Base-by-base conservation (phyloP, 1,284 basidiomycete genomes). In the Fomitopsis schrenkii region DNA sequence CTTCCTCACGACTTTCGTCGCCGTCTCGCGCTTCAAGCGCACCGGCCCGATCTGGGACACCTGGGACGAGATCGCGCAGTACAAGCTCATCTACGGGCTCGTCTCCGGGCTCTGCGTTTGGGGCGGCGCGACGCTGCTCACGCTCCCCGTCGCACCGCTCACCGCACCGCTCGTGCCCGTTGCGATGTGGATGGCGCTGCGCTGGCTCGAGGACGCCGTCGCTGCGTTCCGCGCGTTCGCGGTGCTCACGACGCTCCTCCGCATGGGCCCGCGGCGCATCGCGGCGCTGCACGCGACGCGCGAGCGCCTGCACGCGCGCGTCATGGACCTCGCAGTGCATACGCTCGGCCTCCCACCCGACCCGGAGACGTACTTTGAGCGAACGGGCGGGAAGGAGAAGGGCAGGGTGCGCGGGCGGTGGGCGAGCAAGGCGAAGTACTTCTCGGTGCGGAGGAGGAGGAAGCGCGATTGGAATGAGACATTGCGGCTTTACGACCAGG, bases 391-490 rank as follows among this genome's bases (percentile, higher is more conserved):
- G 40, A 76, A 71, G 68, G 83, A 91, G 71, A 90, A 91, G 72
- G 91, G 90, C 3, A 79, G 90, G 55, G 82, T 89, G 26, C 76
- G 79, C 65, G 84, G 83, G 12, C 67, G 72, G 4, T 89, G 91
- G 91, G 86, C 87, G 65, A 85, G 84, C 63, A 79, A 81, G 55
- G 76, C 84, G 22, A 82, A 84, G 64, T 94, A 94, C 69, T 94
- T 94, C 70, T 93, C 91, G 5, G 78, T 94, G 59, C 81, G 82
- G 62, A 77, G 92, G 64, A 76, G 92, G 68, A 78, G 93, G 67
- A 94, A 94, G 74, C 82, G 91, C 65, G 93, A 94, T 68, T 94
- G 92, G 92, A 92, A 93, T 68, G 92, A 94, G 75, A 91, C 86
- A 3, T 75, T 94, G 57, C 78, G 90, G 61, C 73, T 92, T 57